phyloP scores from a whole-genome alignment of 495 filamentous ascomycete genomes.

The Trichoderma asperelloides region DNA sequence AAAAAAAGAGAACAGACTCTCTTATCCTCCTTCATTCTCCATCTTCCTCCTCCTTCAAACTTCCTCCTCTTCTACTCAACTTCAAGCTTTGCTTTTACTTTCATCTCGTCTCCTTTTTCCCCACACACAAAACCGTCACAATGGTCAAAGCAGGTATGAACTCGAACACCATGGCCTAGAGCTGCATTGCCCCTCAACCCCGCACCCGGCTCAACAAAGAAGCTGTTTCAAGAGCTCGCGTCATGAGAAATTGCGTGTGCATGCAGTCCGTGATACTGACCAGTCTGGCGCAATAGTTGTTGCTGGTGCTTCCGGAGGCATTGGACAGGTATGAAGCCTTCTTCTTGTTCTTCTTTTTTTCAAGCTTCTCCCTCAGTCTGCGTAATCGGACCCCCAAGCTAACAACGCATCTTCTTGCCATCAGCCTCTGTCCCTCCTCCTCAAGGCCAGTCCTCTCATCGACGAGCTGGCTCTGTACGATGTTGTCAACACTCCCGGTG shows the following conservation, averaged over 20 bases:
- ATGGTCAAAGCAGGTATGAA: slow-evolving; percentile 85
- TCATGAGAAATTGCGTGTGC: not conserved
- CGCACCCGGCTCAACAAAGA: not conserved
- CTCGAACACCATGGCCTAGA: not conserved
- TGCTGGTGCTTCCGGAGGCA: slow-evolving; percentile 93
- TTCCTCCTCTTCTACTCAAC: slow-evolving; percentile 13
- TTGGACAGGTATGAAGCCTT: slow-evolving; percentile 70
- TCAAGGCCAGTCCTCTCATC: slow-evolving; percentile 78
- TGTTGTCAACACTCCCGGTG: slow-evolving; percentile 97
- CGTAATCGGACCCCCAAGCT: not conserved
- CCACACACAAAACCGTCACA: slow-evolving; percentile 27
- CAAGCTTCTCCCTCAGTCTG: not conserved
- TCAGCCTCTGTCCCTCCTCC: slow-evolving; percentile 88
- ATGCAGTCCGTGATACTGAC: slow-evolving; percentile 13
- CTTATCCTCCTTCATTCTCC: not conserved
- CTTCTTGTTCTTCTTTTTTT: not conserved
- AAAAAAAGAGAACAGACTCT: too few species aligned
- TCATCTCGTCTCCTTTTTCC: not conserved
- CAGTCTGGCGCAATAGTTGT: slow-evolving; percentile 50
- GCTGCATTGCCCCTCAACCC: slow-evolving; percentile 2
- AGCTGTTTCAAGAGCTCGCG: not conserved
- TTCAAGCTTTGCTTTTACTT: too few species aligned
- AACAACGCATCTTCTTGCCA: not conserved
- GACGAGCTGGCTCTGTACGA: slow-evolving; percentile 94
- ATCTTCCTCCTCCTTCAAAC: not conserved